Evolutionary conservation across 371 early-diverging fungal species (phyloP).

Genomic region (Mucor sp.): DNA sequence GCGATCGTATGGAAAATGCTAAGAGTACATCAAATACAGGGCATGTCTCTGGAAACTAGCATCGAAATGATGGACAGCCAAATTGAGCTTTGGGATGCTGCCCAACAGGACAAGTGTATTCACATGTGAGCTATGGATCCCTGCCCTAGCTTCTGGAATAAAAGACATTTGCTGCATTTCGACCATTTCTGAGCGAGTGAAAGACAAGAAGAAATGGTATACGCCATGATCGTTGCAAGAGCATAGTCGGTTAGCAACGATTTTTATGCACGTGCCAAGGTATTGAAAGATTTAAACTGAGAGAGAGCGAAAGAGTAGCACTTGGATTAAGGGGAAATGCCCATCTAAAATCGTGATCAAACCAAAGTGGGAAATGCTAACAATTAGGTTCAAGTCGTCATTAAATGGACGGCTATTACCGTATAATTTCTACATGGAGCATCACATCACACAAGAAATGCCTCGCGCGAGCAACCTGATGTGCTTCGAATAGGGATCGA

Average conservation of each 20-base stretch:
- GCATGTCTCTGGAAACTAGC: no score
- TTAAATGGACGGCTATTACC: neutral
- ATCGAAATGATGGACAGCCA: no score
- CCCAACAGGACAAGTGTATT: no score
- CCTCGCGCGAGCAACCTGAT: neutral
- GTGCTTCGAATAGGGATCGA: slow-evolving; percentile 1
- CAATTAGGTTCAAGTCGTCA: neutral
- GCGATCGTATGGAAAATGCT: no score
- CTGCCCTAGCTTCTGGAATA: no score
- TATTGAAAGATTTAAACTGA: neutral
- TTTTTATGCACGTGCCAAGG: neutral
- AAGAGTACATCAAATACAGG: neutral
- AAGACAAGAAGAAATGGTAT: no score
- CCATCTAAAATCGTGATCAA: no score
- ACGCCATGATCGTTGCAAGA: neutral
- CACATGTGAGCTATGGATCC: no score
- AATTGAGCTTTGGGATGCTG: no score
- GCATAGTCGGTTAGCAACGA: neutral
- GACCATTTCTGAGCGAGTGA: no score
- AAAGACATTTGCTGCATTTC: no score
- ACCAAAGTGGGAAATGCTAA: neutral
- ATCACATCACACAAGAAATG: neutral
- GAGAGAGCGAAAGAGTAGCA: neutral
- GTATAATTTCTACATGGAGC: neutral
- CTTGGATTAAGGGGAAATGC: neutral